Percentiles rank a stretch among this genome's conserved stretches.
Conservation (phyloP, 108 stramenopile species). For the Discostella stelligeroides region DNA sequence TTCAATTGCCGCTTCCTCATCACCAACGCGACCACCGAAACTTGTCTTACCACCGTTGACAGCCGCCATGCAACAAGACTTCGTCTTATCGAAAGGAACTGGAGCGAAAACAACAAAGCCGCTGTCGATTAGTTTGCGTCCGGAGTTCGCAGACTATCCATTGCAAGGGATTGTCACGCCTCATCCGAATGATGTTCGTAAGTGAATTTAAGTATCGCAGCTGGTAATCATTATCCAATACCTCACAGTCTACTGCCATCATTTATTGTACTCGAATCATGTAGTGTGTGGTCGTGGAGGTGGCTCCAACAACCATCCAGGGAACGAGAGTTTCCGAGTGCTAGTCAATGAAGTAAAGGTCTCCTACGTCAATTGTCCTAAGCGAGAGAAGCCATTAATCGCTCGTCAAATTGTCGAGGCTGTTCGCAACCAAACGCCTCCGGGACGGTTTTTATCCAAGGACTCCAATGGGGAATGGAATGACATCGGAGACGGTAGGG, state of each 20-base stretch:
- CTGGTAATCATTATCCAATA: not conserved
- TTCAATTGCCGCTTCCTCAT: conserved; percentile 1
- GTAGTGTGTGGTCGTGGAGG: conserved; percentile 77
- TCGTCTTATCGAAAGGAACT: conserved; percentile 6
- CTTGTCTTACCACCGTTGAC: conserved; percentile 26
- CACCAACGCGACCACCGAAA: conserved; percentile 7
- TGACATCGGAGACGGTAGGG: conserved; percentile 82
- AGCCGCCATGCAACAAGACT: conserved; percentile 22
- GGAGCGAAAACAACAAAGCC: conserved; percentile 12
- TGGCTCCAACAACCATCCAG: conserved; percentile 67
- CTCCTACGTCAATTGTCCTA: conserved; percentile 66
- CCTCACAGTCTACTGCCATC: too few relatives aligned
- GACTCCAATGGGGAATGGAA: conserved; percentile 70
- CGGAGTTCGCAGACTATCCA: conserved; percentile 25
- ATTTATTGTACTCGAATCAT: not conserved
- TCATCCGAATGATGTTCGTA: conserved; percentile 42
- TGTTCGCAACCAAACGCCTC: conserved; percentile 84
- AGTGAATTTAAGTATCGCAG: conserved; percentile 11
- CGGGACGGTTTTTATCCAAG: conserved; percentile 83
- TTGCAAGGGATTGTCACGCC: conserved; percentile 21
- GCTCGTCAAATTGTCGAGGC: conserved; percentile 79
- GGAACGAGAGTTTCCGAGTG: conserved; percentile 65
- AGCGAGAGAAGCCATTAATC: conserved; percentile 81
- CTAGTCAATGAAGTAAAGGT: conserved; percentile 61
- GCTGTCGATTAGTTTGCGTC: conserved; percentile 21